Base-by-base conservation (phyloP, 73 alveolate species). In the Paraurostyla sp. region DNA sequence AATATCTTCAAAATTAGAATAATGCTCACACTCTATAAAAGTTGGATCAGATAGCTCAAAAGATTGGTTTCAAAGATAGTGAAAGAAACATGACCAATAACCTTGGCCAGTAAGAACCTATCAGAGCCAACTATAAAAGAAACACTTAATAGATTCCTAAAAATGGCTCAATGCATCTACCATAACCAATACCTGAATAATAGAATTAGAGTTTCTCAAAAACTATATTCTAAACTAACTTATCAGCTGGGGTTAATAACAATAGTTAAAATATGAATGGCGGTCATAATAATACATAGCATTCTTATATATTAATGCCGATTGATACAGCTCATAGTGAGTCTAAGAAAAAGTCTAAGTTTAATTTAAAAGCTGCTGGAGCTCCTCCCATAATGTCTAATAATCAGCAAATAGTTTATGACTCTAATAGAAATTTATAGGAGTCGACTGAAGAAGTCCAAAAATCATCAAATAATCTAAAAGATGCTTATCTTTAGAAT, bases 1-100 rank as follows among this genome's bases (percentile, higher is more conserved):
- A 46, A 46, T 15, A 15, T 15, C 57, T 15, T 46, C 57, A 46
- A 46, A 15, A 15, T 46, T 46, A 46, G 18, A 46, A 69, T 69
- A 38, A 69, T 11, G 25, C 16, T n/a, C 62, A 69, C 29, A 46
- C 62, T 11, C 38, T 69, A 6, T 11, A 43, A 41, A 16, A 69
- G 25, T 69, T 69, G 18, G 84, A 69, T 41, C 7, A 40, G 18
- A 69, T 69, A 9, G 84, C 84, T 33, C 40, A 69, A 38, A 69
- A 40, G 40, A 69, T 69, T 33, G 84, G 84, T 4, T 41, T 38
- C 23, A 41, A 69, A 62, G 84, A 69, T 38, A 33, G 78, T 9
- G 50, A 25, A 27, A 33, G 50, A 33, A 60, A 27, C 52, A 60
- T 13, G 33, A 56, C 7, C 22, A 7, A 56, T 15, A 56, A 56